Conservation (phyloP, 2,329 filamentous ascomycete species). For the Aspergillus alliaceus region DNA sequence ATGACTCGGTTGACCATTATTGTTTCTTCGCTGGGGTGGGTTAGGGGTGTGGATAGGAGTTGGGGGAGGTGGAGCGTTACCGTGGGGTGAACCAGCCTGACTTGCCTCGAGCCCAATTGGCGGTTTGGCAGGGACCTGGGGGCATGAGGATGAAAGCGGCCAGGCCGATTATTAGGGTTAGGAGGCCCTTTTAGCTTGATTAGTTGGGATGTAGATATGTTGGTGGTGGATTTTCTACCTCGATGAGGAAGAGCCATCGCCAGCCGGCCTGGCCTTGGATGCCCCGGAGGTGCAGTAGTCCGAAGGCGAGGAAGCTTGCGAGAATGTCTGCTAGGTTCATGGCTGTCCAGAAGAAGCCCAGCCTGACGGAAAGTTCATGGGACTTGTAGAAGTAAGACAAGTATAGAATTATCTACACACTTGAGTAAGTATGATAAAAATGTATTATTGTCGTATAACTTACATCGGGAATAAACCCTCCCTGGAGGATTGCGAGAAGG, state of each 20-base stretch:
- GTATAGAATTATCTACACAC: conserved; percentile 53
- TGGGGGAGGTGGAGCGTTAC: neutral
- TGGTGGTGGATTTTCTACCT: neutral
- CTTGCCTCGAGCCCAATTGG: neutral
- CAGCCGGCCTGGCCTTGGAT: conserved; percentile 34
- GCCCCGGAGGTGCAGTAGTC: conserved; percentile 32
- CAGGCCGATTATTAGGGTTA: neutral
- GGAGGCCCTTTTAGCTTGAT: neutral
- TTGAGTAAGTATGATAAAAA: neutral
- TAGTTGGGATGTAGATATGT: neutral
- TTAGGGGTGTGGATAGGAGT: neutral
- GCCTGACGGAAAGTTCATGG: conserved; percentile 58
- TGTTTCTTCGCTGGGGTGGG: conserved; percentile 2
- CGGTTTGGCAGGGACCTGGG: neutral
- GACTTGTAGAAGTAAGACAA: conserved; percentile 66
- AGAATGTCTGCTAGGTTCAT: conserved; percentile 40
- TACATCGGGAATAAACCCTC: neutral
- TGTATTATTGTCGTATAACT: no score
- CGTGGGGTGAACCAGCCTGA: neutral
- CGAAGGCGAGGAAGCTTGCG: conserved; percentile 31
- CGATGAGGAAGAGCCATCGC: conserved; percentile 41
- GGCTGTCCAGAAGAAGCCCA: conserved; percentile 62
- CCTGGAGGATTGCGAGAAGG: neutral
- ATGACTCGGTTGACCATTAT: conserved; percentile 65
- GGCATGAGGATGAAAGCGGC: neutral